A percentile compares a stretch with the other conserved stretches of the same genome.
Evolutionary conservation across 2,329 filamentous ascomycete genomes (phyloP).

Genomic region (Ceratocystis cacaofunesta): DNA sequence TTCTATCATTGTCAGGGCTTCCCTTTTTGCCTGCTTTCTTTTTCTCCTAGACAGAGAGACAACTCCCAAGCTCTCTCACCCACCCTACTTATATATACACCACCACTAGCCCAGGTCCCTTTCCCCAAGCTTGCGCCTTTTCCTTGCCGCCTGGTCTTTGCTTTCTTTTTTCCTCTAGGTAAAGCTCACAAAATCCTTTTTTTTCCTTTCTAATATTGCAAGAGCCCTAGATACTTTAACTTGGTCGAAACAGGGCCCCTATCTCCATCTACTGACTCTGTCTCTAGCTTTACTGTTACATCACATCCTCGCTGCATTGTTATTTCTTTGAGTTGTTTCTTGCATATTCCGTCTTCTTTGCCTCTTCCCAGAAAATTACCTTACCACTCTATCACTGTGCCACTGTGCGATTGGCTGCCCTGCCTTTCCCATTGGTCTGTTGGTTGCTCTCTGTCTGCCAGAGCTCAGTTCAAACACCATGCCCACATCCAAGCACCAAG

Average conservation of each 20-base stretch:
- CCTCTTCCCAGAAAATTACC: background rate
- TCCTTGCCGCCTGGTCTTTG: background rate
- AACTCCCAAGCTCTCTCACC: background rate
- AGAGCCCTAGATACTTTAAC: background rate
- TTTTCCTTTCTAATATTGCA: background rate
- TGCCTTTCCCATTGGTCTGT: background rate
- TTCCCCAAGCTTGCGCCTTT: background rate
- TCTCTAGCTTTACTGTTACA: background rate
- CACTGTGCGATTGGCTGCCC: background rate
- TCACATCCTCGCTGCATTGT: background rate
- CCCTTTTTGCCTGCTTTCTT: background rate
- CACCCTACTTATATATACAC: background rate
- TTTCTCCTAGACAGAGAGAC: background rate
- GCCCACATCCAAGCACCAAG: conserved; percentile 47
- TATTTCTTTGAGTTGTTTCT: conserved; percentile 1
- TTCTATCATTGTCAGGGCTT: background rate
- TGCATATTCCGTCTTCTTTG: conserved; percentile 1
- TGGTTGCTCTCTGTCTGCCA: background rate
- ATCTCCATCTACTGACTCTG: background rate
- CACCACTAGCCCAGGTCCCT: background rate
- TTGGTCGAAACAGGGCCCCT: background rate
- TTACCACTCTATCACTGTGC: background rate
- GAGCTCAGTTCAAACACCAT: conserved; percentile 30
- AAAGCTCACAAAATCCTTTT: background rate
- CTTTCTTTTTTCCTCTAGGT: background rate